Conservation (phyloP, 768 basidiomycete genomes). For the Collybia sordida region DNA sequence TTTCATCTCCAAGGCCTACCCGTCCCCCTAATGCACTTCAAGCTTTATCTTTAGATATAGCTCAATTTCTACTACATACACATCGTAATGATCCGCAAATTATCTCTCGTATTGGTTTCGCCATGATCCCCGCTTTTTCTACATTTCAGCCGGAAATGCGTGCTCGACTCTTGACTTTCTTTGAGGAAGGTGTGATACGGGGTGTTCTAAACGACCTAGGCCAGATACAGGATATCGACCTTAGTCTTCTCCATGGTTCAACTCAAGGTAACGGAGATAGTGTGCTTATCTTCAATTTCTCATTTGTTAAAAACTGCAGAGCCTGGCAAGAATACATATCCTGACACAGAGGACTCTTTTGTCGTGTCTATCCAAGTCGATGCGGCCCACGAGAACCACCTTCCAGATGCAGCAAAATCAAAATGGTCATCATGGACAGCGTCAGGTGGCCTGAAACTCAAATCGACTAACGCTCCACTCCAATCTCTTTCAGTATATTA, state of each 20-base stretch:
- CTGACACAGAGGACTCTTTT: constrained; percentile 26
- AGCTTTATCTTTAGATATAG: constrained; percentile 67
- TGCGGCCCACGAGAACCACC: constrained; percentile 35
- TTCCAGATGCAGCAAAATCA: constrained; percentile 3
- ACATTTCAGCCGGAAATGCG: constrained; percentile 68
- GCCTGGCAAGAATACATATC: constrained; percentile 4
- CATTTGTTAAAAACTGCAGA: neutral
- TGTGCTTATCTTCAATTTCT: neutral
- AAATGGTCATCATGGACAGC: constrained; percentile 29
- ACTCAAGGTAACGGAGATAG: constrained; percentile 8
- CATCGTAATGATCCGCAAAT: constrained; percentile 52
- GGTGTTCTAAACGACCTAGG: constrained; percentile 49
- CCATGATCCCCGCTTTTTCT: constrained; percentile 72
- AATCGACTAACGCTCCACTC: constrained; percentile 56
- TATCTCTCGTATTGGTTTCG: constrained; percentile 60
- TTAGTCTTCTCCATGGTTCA: neutral
- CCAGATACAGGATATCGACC: constrained; percentile 29
- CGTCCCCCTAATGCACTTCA: constrained; percentile 80
- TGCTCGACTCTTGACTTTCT: constrained; percentile 62
- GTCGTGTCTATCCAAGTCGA: constrained; percentile 65
- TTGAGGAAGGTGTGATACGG: constrained; percentile 62
- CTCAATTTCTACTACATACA: constrained; percentile 58
- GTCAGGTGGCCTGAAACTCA: constrained; percentile 23
- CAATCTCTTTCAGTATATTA: constrained; percentile 58
- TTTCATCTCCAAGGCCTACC: constrained; percentile 55